Conservation (phyloP, 2,329 filamentous ascomycete species). For the Chaetothyriales sp. region DNA sequence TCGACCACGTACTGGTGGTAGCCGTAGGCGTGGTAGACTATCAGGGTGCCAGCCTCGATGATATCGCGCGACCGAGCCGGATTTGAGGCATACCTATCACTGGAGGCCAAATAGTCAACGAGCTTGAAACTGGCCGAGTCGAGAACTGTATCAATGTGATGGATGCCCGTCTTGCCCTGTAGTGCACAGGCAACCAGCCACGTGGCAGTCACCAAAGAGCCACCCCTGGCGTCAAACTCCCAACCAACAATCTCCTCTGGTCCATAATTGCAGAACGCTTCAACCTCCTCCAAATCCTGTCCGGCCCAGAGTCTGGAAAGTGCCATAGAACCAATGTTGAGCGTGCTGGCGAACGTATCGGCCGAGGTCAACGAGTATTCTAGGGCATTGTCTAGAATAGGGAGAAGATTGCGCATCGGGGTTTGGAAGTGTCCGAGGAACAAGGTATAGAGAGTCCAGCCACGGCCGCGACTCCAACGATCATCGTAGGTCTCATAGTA, state of each 20-base stretch:
- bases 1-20: slow-evolving; percentile 32
- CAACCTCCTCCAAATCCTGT: slow-evolving; percentile 43
- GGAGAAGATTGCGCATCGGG: slow-evolving; percentile 37
- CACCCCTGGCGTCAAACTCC: slow-evolving; percentile 42
- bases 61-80: slow-evolving; percentile 40
- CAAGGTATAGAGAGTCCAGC: slow-evolving; percentile 41
- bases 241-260: slow-evolving; percentile 44
- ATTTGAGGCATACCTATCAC: slow-evolving; percentile 32
- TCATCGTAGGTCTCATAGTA: slow-evolving; percentile 39
- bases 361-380: slow-evolving; percentile 43
- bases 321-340: slow-evolving; percentile 45
- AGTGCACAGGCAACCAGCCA: slow-evolving; percentile 42
- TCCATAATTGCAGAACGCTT: slow-evolving; percentile 41
- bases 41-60: slow-evolving; percentile 37
- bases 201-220: slow-evolving; percentile 39
- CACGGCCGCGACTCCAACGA: slow-evolving; percentile 40
- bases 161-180: slow-evolving; percentile 43
- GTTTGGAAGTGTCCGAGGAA: slow-evolving; percentile 47
- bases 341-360: slow-evolving; percentile 42
- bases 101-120: slow-evolving; percentile 33
- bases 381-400: slow-evolving; percentile 38
- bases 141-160: slow-evolving; percentile 34
- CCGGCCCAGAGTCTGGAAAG: slow-evolving; percentile 41
- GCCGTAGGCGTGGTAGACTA: slow-evolving; percentile 33
- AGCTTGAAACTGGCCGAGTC: slow-evolving; percentile 40